Evolutionary conservation across 139 green algal species (phyloP).

Genomic region (Pycnococcus provasolii): DNA sequence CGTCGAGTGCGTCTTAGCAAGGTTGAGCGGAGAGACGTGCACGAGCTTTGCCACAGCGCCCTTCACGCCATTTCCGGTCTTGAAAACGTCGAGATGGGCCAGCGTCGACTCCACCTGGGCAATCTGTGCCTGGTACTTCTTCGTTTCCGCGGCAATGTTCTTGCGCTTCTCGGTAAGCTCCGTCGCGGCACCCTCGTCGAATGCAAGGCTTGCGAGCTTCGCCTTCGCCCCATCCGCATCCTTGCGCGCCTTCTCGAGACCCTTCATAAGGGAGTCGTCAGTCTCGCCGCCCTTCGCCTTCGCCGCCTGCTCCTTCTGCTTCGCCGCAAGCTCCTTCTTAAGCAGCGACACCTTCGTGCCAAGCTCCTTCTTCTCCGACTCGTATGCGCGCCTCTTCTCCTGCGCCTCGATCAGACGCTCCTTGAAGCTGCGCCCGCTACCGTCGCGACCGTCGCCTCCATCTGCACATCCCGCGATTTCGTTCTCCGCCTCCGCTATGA

Average conservation of each 20-base stretch:
- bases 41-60: constrained; percentile 77
- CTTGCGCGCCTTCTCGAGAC: constrained; percentile 30
- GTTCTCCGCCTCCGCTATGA: constrained; percentile 28
- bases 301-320: constrained; percentile 48
- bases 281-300: constrained; percentile 63
- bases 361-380: constrained; percentile 50
- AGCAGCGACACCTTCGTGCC: constrained; percentile 60
- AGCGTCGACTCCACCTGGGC: background rate
- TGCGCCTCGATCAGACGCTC: constrained; percentile 49
- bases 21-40: constrained; percentile 27
- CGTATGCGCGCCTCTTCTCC: constrained; percentile 12
- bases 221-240: constrained; percentile 49
- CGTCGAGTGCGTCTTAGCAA: constrained; percentile 28
- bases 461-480: constrained; percentile 38
- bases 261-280: background rate
- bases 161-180: background rate
- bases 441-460: constrained; percentile 67
- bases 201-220: constrained; percentile 6
- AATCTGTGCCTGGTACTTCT: constrained; percentile 3
- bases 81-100: background rate
- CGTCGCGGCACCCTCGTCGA: too few relatives aligned
- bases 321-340: constrained; percentile 62
- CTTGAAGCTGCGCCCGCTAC: constrained; percentile 57
- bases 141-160: constrained; percentile 1
- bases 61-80: constrained; percentile 39